Evolutionary conservation across 345 rosid species (phyloP), one percentile per base, ranked within the genome.

Genomic region (Hibiscus tridactylites): DNA sequence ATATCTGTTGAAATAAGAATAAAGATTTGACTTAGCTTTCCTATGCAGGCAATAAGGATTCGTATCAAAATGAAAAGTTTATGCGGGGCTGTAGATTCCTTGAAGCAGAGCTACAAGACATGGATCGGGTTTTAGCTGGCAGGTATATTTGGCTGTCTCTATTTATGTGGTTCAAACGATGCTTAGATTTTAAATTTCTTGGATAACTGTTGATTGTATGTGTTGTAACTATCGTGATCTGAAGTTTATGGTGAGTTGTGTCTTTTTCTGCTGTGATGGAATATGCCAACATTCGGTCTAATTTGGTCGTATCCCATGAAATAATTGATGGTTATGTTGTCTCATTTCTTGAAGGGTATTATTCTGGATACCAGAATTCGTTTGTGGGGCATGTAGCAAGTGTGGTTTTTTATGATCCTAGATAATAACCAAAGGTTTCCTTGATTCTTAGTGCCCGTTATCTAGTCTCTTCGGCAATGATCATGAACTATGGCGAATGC

Each of bases 1-100:
- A 13, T 3, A 61, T 68, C 19, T 61, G 35, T 19, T 1, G 61
- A 9, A 6, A 42, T 70, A 17, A 6, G 70, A 9, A 59, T 31
- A 16, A 42, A 65, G 56, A 73, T 35, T 16, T 9, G 69, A 57
- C 71, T 47, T 56, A 72, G 24, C 19, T 4, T 74, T 13, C 33
- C 37, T 73, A 11, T 78, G 66, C 85, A 91, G 98, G 97, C 26
- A 79, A 80, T 56, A 83, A 84, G 17, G 96, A 89, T 67, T 86
- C 97, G 13, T 89, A 83, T 82, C 96, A 86, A 69, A 88, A 84
- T 82, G 98, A 90, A 49, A 91, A 91, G 79, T 91, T 76, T 77
- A 94, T 94, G 85, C 92, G 97, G 0, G 97, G 97, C 61, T 91
- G 87, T 78, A 95, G 96, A 12, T 94, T 91, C 75, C 87, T 94